These are phyloP conservation scores for Kewa caespitosa DNA, from an alignment of 179 eudicot genomes.

Conservation along the genomic window DNA sequence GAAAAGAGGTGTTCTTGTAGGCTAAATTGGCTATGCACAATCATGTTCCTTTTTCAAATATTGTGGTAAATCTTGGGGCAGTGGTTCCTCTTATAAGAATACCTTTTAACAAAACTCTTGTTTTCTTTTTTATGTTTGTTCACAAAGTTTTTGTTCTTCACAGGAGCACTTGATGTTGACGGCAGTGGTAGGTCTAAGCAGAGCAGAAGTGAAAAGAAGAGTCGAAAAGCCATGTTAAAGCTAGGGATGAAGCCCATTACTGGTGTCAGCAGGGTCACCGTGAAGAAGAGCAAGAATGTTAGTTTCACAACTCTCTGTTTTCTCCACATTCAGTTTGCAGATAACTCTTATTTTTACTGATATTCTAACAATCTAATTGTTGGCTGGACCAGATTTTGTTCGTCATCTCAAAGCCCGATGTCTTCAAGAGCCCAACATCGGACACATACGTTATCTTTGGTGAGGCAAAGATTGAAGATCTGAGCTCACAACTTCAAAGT, in stretches of 20 bases:
- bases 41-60: neutral
- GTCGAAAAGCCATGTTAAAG: conserved; percentile 79
- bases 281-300: conserved; percentile 80
- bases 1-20: neutral
- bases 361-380: neutral
- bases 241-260: conserved; percentile 72
- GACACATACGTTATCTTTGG: conserved; percentile 79
- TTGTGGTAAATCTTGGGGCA: neutral
- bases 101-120: neutral
- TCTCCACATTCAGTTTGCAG: neutral
- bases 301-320: conserved; percentile 18
- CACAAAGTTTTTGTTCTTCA: neutral
- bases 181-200: conserved; percentile 71
- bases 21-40: neutral
- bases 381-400: conserved; percentile 52
- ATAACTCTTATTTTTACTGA: neutral
- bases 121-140: neutral
- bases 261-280: conserved; percentile 73
- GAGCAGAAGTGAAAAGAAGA: conserved; percentile 77
- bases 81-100: neutral
- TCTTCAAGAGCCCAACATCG: conserved; percentile 78
- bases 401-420: conserved; percentile 79
- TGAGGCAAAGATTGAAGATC: conserved; percentile 78
- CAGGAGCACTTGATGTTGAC: conserved; percentile 47
- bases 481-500: conserved; percentile 77